Base-by-base conservation (phyloP, 345 rosid species). In the Citrus glauca region DNA sequence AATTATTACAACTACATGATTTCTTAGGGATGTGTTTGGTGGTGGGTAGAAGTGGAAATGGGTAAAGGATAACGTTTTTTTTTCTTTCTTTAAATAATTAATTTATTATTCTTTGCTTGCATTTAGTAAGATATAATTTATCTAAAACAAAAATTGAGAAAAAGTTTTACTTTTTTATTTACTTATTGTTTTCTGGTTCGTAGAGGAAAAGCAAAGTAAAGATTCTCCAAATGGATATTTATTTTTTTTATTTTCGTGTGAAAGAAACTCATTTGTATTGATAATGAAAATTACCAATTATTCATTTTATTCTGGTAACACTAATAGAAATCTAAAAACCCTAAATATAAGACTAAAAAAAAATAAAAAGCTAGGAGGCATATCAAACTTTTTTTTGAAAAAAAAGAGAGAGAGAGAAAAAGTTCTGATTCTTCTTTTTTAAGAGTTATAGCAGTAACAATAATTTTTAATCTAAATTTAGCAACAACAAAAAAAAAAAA, bases 21-120 rank as follows among this genome's bases (percentile, higher is more conserved):
- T 27, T 63, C 33, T 73, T 77, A 66, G 77, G 79, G 65, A 37
- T 32, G 79, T 25, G 82, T 81, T 83, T 71, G 84, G 81, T 62
- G 57, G 75, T 22, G 66, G 78, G 73, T 70, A 71, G 55, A 79
- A 33, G 33, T 37, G 60, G 35, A 80, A 56, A 70, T 69, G 66
- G 66, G 19, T 8, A 35, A 33, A 50, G 60, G 63, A 56, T 62
- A 60, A 53, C 37, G 35, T 20, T 77, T 71, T 0, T 25, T 40
- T 28, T 42, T 59, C 42, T 66, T 24, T 3, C 4, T 30, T 32
- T 32, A 35, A 37, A 2, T 69, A 57, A 56, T 3, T 67, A n/a
- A 8, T 6, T 68, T 62, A 30, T 66, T 76, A 28, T 66, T 77
- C 9, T 60, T 59, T 32, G 20, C 8, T 5, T 45, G 50, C 50